A percentile compares a stretch with the other conserved stretches of the same genome.
These are phyloP conservation scores for Mucor saturninus DNA, from an alignment of 371 early-diverging fungal species.

Conservation along the genomic window DNA sequence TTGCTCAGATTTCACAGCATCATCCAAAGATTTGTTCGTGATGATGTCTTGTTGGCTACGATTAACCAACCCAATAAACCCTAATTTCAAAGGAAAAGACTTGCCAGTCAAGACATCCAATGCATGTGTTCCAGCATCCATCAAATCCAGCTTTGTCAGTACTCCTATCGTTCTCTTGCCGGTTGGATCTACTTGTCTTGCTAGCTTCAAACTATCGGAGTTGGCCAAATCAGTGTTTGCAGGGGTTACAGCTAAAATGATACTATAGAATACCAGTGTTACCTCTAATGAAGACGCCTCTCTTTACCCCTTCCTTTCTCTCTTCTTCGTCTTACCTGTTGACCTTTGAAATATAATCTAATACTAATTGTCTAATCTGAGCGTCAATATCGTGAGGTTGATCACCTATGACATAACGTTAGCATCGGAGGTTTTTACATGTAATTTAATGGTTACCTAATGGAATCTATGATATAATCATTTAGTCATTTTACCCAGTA, in stretches of 20 bases:
- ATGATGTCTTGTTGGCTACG: conserved; percentile 90
- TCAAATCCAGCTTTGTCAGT: conserved; percentile 92
- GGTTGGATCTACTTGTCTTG: conserved; percentile 89
- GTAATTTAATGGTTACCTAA: conserved; percentile 49
- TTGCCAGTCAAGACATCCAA: conserved; percentile 87
- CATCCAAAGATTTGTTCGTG: conserved; percentile 77
- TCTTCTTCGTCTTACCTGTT: conserved; percentile 63
- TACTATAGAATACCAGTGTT: conserved; percentile 48
- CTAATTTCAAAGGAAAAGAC: conserved; percentile 82
- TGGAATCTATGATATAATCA: conserved; percentile 35
- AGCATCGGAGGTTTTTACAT: not conserved
- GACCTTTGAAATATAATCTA: conserved; percentile 85
- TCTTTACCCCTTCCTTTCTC: not conserved
- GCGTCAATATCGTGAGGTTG: conserved; percentile 90
- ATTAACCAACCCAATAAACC: conserved; percentile 92
- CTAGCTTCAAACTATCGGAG: conserved; percentile 92
- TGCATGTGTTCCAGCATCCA: conserved; percentile 94
- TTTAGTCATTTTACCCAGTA: not conserved
- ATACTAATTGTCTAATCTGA: conserved; percentile 82
- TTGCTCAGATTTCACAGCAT: conserved; percentile 79
- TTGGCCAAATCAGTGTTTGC: conserved; percentile 93
- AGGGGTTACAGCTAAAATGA: conserved; percentile 93
- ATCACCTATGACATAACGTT: conserved; percentile 60
- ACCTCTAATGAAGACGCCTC: not conserved
- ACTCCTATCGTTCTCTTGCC: conserved; percentile 89